phyloP scores from a whole-genome alignment of 192 early-diverging fungal genomes.

The Podila clonocystis region DNA sequence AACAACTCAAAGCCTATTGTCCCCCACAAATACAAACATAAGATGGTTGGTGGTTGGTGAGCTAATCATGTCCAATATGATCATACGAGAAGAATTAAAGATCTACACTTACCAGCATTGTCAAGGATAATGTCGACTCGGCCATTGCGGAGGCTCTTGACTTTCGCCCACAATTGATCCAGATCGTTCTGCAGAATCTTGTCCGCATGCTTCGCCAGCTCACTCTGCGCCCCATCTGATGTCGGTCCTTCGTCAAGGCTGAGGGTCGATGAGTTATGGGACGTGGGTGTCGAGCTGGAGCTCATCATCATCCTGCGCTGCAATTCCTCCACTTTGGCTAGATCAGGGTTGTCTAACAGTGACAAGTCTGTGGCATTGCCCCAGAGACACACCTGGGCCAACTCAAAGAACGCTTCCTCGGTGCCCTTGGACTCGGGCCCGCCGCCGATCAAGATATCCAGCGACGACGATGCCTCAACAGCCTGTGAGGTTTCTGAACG shows the following conservation, averaged over 20 bases:
- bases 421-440: conserved; percentile 38
- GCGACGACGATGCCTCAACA: conserved; percentile 19
- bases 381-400: conserved; percentile 85
- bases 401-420: conserved; percentile 65
- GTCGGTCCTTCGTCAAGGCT: background rate
- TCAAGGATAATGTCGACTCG: conserved; percentile 90
- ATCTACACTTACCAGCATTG: conserved; percentile 72
- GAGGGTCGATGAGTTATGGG: conserved; percentile 51
- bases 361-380: conserved; percentile 91
- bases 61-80: too few relatives aligned
- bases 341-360: conserved; percentile 74
- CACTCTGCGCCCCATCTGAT: conserved; percentile 23
- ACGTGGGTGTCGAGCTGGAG: conserved; percentile 3
- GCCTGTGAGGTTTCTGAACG: background rate
- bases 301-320: conserved; percentile 56
- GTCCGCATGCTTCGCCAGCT: conserved; percentile 59
- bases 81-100: background rate
- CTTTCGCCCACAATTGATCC: conserved; percentile 68
- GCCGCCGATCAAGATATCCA: conserved; percentile 36
- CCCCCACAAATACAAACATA: background rate
- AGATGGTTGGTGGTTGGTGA: too few relatives aligned
- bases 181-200: conserved; percentile 81
- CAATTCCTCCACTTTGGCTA: conserved; percentile 74
- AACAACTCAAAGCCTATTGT: conserved; percentile 90
- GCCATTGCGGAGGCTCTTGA: conserved; percentile 59